Conservation (phyloP, 495 filamentous ascomycete species). For the Talaromyces ruber region DNA sequence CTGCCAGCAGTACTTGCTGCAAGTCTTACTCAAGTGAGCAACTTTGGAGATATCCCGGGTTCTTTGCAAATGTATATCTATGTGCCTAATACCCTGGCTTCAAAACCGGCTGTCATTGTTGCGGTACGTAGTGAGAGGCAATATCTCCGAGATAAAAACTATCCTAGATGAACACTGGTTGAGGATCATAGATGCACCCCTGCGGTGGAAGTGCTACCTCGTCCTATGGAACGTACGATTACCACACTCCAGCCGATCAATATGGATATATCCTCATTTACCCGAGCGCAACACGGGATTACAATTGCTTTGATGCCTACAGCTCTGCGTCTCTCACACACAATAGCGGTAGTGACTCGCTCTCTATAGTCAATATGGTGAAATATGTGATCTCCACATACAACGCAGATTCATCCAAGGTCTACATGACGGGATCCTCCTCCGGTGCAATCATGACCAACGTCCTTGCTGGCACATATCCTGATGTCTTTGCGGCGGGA, state of each 20-base stretch:
- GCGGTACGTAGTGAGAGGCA: conserved; percentile 47
- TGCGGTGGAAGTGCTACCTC: conserved; percentile 33
- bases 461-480: conserved; percentile 49
- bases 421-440: conserved; percentile 44
- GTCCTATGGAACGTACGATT: conserved; percentile 40
- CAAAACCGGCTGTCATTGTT: conserved; percentile 43
- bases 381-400: conserved; percentile 39
- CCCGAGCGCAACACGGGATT: conserved; percentile 37
- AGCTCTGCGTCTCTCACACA: conserved; percentile 44
- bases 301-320: conserved; percentile 54
- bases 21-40: conserved; percentile 11
- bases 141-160: conserved; percentile 19
- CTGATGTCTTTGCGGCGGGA: conserved; percentile 48
- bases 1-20: neutral
- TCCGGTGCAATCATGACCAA: conserved; percentile 56
- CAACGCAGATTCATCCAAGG: conserved; percentile 34
- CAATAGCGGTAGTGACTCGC: conserved; percentile 49
- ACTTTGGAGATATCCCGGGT: conserved; percentile 30
- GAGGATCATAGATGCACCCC: conserved; percentile 23
- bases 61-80: conserved; percentile 44
- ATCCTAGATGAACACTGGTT: neutral
- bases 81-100: conserved; percentile 42
- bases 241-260: conserved; percentile 37
- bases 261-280: conserved; percentile 52
- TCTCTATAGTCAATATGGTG: conserved; percentile 56